Evolutionary conservation across 768 basidiomycete species (phyloP).

Genomic region (Lactarius pseudohatsudake): DNA sequence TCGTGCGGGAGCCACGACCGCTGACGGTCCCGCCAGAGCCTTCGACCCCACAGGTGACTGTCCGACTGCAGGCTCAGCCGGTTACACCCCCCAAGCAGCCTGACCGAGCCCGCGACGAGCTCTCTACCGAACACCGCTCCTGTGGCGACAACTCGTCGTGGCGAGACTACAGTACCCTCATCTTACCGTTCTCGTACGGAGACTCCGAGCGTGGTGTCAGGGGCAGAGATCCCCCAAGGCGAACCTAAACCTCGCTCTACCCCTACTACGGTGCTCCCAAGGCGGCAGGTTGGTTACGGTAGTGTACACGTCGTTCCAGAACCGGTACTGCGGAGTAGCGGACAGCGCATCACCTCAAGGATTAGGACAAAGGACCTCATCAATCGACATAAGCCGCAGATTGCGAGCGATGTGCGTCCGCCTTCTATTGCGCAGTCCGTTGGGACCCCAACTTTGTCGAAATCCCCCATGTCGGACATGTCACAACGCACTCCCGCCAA

Average conservation of each 20-base stretch:
- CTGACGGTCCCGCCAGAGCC: background rate
- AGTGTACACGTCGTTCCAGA: background rate
- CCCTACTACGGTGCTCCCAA: background rate
- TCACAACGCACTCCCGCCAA: constrained; percentile 1
- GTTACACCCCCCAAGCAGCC: background rate
- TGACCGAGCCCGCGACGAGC: background rate
- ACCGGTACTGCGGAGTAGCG: background rate
- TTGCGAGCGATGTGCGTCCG: background rate
- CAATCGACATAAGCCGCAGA: constrained; percentile 19
- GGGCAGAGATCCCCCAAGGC: background rate
- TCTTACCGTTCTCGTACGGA: background rate
- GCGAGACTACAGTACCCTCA: background rate
- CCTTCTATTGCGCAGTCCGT: background rate
- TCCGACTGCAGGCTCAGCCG: background rate
- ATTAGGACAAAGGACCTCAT: constrained; percentile 25
- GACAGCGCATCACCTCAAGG: constrained; percentile 13
- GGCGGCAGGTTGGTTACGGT: background rate
- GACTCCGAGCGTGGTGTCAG: background rate
- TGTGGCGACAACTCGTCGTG: background rate
- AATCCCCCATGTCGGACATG: background rate
- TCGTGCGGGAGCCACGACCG: background rate
- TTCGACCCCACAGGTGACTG: background rate
- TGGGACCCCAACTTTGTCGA: background rate
- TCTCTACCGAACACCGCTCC: background rate
- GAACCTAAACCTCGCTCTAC: background rate